A percentile compares a stretch with the other conserved stretches of the same genome.
These are phyloP conservation scores for Beta macrorhiza DNA, from an alignment of 179 eudicot genomes.

Conservation along the genomic window DNA sequence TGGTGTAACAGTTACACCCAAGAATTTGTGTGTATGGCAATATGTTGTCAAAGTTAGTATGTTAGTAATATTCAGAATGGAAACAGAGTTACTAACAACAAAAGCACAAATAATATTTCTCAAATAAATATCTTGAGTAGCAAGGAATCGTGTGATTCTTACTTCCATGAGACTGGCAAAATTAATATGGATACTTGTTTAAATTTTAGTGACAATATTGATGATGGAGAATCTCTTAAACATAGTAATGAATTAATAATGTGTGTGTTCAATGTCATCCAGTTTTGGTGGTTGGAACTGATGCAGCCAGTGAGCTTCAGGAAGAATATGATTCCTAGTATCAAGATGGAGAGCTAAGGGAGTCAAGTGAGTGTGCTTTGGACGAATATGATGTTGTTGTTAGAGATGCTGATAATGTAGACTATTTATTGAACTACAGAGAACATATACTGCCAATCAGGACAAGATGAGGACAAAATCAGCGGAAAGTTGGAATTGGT, in stretches of 20 bases:
- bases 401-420: conserved; percentile 27
- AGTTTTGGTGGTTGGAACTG: conserved; percentile 13
- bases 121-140: background rate
- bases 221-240: conserved; percentile 8
- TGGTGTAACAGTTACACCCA: too few species aligned
- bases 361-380: conserved; percentile 30
- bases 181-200: conserved; percentile 3
- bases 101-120: background rate
- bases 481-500: background rate
- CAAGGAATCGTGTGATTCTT: conserved; percentile 10
- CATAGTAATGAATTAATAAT: background rate
- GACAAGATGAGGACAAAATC: conserved; percentile 17
- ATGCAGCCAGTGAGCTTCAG: conserved; percentile 18
- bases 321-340: conserved; percentile 39
- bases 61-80: conserved; percentile 4
- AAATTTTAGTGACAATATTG: conserved; percentile 8
- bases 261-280: conserved; percentile 12
- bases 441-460: conserved; percentile 10
- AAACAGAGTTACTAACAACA: too few species aligned
- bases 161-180: conserved; percentile 2
- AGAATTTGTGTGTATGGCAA: too few species aligned
- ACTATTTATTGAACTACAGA: conserved; percentile 21
- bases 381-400: conserved; percentile 29
- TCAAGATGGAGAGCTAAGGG: conserved; percentile 47
- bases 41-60: too few species aligned